Evolutionary conservation across 2,329 filamentous ascomycete species (phyloP), one percentile per base, ranked within the genome.

Genomic region (Aureobasidium leucospermi): DNA sequence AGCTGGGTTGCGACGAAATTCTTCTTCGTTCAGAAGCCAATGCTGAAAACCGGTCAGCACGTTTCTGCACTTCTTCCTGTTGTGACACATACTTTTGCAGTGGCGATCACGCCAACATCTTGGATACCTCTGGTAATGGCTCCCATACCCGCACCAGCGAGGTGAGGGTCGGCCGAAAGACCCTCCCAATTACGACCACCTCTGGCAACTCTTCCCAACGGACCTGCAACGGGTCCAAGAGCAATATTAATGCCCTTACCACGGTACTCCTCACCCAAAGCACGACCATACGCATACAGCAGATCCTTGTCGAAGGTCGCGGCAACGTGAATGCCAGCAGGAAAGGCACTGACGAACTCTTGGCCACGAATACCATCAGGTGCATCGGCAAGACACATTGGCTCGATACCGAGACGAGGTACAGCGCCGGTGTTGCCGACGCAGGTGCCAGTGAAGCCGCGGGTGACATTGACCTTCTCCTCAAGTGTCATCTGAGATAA

Each of bases 141-240:
- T 6, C 75, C 74, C 32, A 74, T 80, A 1, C 75, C 80, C 60
- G 77, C 67, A 2, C 75, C 82, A 65, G 85, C 81, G 31, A 91
- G 77, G 2, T 83, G 82, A 0, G 88, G 88, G 67, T 92, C 88
- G 1, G 81, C 73, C 1, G 87, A 87, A 66, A 91, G 90, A 0
- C 85, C 83, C 69, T 91, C 88, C 88, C 87, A 91, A 66, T 84
- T 88, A 41, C 88, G 81, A 15, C 88, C 88, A 13, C 86, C 88
- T 53, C 84, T 78, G 1, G 86, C 86, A 67, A 89, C 88, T 9
- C 87, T 79, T 2, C 88, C 88, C 1, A 91, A 69, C 1, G 89
- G 82, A 0, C 88, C 88, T 38, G 90, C 86, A 10, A 66, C 65
- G 5, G 65, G 63, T 2, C 59, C 60, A n/a, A 62, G 52, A 31